Evolutionary conservation across 331 rosid genomes (phyloP), one percentile per base, ranked within the genome.

Genomic region (Dryas integrifolia): DNA sequence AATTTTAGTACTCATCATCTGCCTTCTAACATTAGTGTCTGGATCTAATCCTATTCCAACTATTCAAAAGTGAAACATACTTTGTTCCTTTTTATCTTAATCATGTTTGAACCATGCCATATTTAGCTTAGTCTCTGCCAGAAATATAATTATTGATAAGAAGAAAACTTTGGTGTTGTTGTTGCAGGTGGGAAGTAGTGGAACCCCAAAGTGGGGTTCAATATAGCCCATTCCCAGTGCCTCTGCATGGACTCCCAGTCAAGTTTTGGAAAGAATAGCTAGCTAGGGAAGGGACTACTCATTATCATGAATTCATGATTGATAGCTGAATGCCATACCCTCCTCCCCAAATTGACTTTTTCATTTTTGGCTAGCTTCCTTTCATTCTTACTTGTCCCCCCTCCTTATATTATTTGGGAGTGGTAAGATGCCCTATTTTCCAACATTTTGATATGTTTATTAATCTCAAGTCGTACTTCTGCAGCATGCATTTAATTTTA

Each of bases 191-290:
- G 97, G 96, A 91, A 77, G 73, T 91, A 72, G 84, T 69, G 74
- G 96, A 91, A 80, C 48, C 90, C 0, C 62, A 87, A 75, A 79
- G 81, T 67, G 97, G 91, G 72, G 85, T 85, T 78, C 85, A 89
- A 64, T 87, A 85, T 84, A 85, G 85, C 18, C 98, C 98, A 77
- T 94, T 94, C 26, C 98, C 96, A 7, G 85, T 94, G 77, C 98
- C 98, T 6, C 26, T 78, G 56, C 60, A 88, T 63, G 98, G 97
- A 80, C 91, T 94, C 65, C 95, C 88, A 38, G 85, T 84, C 72
- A 91, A 84, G 71, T 86, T 79, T 81, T 84, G 96, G 96, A 89
- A 84, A 80, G 83, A 87, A 80, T 86, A 30, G 3, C 35, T 30
- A 30, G 35, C 35, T 30, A 30, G 2, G 35, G 35, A 30, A 30